These are phyloP conservation scores for Quercus dentata DNA, from an alignment of 306 rosid species.

Conservation along the genomic window DNA sequence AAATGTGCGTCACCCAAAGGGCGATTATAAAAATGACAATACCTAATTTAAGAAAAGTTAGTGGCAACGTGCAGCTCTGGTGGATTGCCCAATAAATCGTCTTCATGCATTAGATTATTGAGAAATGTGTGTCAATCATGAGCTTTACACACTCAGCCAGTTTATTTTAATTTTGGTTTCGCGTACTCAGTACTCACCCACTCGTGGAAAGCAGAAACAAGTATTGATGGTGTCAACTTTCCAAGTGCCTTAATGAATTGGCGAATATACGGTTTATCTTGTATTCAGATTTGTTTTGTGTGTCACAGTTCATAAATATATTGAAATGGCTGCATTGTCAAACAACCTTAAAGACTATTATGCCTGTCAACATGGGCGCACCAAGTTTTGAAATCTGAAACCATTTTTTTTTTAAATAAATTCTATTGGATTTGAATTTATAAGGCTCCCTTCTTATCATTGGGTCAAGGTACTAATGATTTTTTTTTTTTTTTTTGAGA, in stretches of 20 bases:
- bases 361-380: no score
- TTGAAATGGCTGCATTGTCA: no score
- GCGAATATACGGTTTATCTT: neutral
- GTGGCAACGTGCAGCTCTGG: neutral
- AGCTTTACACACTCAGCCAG: conserved; percentile 19
- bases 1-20: neutral
- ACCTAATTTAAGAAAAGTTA: neutral
- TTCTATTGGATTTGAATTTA: no score
- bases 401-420: no score
- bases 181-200: neutral
- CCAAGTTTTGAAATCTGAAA: no score
- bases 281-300: neutral
- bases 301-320: no score
- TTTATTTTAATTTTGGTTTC: neutral
- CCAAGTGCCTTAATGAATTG: neutral
- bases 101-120: neutral
- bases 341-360: no score
- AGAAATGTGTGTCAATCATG: conserved; percentile 20
- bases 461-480: no score
- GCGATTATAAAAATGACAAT: neutral
- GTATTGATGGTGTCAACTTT: neutral
- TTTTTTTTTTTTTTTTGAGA: no score
- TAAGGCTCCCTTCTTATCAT: no score
- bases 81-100: conserved; percentile 7
- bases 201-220: neutral